Base-by-base conservation (phyloP, 108 stramenopile genomes). In the Skeletonema costatum region DNA sequence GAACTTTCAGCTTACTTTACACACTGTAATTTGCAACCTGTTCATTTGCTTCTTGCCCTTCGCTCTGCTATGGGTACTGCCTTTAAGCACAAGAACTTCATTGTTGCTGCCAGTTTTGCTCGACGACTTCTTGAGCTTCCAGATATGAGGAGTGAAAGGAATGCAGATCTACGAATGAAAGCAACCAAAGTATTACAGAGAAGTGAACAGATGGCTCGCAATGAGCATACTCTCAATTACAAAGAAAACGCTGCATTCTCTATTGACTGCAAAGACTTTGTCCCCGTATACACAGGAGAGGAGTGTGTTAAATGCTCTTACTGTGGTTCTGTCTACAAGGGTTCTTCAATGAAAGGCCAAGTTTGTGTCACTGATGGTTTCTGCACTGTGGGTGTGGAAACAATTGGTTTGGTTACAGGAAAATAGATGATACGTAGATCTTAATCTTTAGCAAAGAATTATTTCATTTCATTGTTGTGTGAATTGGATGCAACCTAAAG, bases 1-100 rank as follows among this genome's bases (percentile, higher is more conserved):
- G 99, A 99, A 79, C 94, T 99, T 16, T 92, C 98, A 31, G 99
- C 99, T 8, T 99, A 98, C 90, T 97, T 99, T 75, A 99, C 99
- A n/a, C 98, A 98, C 87, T 99, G 98, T 86, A 97, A 98, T 73
- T 87, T 99, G 66, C 97, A 98, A 73, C 98, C 99, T 17, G 90
- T 92, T 17, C 99, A 99, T 82, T 77, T 98, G 73, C 82, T 99
- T 14, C 88, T 99, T 50, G 97, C 97, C 7, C 92, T 99, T 13
- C 92, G 98, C 67, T 88, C 97, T 83, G 99, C 99, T 64, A 99
- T 99, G 99, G 95, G 96, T 42, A 87, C 94, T 36, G 97, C 98
- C 32, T 99, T 98, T 88, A 99, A 99, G 88, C 87, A 96, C 86
- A 98, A 98, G 84, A 97, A 99, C 75, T 99, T 86, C 71, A 97